These are phyloP conservation scores for Silene vulgaris DNA, from an alignment of 179 eudicot species.

Conservation along the genomic window DNA sequence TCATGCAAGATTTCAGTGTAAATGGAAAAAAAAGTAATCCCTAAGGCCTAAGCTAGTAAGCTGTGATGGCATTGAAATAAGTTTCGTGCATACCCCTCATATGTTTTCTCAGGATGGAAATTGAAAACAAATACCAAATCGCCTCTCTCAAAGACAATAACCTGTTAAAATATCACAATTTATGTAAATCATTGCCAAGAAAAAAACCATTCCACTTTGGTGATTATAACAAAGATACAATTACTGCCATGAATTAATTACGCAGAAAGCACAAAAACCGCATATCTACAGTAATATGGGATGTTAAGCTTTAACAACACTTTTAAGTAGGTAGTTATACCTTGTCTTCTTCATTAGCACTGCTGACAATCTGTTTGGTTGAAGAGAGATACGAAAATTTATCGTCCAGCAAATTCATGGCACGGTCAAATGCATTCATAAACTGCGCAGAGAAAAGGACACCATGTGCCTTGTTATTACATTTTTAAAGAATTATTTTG, in stretches of 20 bases:
- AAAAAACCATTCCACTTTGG: neutral
- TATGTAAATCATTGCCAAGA: neutral
- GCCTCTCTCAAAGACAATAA: slow-evolving; percentile 93
- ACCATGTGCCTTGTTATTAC: neutral
- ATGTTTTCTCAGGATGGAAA: slow-evolving; percentile 81
- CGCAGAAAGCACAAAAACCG: slow-evolving; percentile 2
- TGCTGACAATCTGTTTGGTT: slow-evolving; percentile 77
- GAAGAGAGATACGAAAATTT: slow-evolving; percentile 72
- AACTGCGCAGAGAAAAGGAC: slow-evolving; percentile 44
- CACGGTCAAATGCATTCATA: slow-evolving; percentile 78
- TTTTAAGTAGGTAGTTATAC: slow-evolving; percentile 29
- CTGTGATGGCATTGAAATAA: neutral
- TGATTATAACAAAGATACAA: neutral
- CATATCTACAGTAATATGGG: neutral
- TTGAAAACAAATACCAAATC: slow-evolving; percentile 91
- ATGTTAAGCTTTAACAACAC: neutral
- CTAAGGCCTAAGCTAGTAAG: neutral
- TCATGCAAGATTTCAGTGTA: neutral
- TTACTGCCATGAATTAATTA: neutral
- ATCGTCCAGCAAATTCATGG: slow-evolving; percentile 90
- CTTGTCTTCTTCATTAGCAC: slow-evolving; percentile 77
- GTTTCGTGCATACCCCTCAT: slow-evolving; percentile 62
- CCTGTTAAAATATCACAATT: slow-evolving; percentile 46
- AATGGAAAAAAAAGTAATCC: neutral
- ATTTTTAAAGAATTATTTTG: neutral